Conservation (phyloP, 1,139 yeast genomes). For the Geotrichum europaeum region DNA sequence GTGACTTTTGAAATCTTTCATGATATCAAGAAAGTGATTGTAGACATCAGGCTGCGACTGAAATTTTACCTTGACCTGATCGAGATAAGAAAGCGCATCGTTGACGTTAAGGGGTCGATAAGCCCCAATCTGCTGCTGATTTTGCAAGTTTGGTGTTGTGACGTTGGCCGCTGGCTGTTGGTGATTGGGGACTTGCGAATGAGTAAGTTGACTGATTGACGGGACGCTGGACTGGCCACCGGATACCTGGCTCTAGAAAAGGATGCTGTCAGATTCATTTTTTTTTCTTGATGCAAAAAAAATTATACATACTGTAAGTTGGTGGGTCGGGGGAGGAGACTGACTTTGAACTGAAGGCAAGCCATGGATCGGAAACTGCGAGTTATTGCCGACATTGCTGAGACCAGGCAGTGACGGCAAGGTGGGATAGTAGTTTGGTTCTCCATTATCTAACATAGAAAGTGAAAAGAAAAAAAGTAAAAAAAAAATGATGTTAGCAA, state of each 20-base stretch:
- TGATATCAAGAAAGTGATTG: slow-evolving; percentile 90
- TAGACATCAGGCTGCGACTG: slow-evolving; percentile 91
- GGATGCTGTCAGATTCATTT: neutral
- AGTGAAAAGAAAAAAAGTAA: neutral
- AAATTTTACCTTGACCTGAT: slow-evolving; percentile 91
- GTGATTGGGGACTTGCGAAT: slow-evolving; percentile 12
- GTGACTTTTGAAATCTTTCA: slow-evolving; percentile 97
- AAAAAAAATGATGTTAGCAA: neutral
- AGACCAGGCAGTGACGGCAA: slow-evolving; percentile 48
- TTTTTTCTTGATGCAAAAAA: neutral
- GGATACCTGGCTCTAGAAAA: slow-evolving; percentile 6
- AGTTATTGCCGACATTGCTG: neutral
- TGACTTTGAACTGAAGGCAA: slow-evolving; percentile 25
- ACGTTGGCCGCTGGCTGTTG: slow-evolving; percentile 15
- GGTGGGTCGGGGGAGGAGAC: slow-evolving; percentile 20
- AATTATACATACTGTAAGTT: neutral
- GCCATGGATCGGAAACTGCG: slow-evolving; percentile 13
- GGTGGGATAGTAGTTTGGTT: slow-evolving; percentile 41
- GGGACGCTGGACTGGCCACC: slow-evolving; percentile 15
- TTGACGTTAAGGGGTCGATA: slow-evolving; percentile 91
- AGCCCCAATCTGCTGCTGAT: slow-evolving; percentile 27
- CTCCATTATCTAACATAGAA: slow-evolving; percentile 9
- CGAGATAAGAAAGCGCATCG: slow-evolving; percentile 91
- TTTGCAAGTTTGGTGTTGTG: slow-evolving; percentile 18
- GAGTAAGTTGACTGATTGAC: slow-evolving; percentile 4